Evolutionary conservation across 805 yeast species (phyloP).

Genomic region (Ogataea philodendri): DNA sequence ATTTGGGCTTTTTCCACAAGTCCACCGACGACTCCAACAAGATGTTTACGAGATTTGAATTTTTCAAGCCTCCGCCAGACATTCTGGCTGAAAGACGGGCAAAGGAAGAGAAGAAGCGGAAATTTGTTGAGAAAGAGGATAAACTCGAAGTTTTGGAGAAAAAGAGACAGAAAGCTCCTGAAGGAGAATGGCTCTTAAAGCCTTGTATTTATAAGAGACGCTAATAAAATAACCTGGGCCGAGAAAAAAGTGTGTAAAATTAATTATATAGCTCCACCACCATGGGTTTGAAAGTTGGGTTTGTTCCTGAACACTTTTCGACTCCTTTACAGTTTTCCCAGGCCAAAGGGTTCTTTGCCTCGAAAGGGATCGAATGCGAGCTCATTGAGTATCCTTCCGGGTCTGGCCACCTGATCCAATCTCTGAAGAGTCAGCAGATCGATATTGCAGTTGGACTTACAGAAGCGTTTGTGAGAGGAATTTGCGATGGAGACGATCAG

Average conservation of each 20-base stretch:
- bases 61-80: slow-evolving; percentile 79
- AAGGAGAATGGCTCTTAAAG: slow-evolving; percentile 86
- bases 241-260: too few relatives aligned
- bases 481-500: slow-evolving; percentile 60
- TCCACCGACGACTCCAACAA: slow-evolving; percentile 82
- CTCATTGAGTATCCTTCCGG: slow-evolving; percentile 78
- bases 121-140: slow-evolving; percentile 68
- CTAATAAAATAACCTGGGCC: slow-evolving; percentile 27
- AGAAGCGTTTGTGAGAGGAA: slow-evolving; percentile 84
- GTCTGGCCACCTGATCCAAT: slow-evolving; percentile 79
- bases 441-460: slow-evolving; percentile 88
- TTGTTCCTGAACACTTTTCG: slow-evolving; percentile 88
- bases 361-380: slow-evolving; percentile 52
- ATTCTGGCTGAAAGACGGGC: slow-evolving; percentile 61
- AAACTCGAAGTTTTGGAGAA: slow-evolving; percentile 55
- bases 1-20: slow-evolving; percentile 82
- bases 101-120: slow-evolving; percentile 58
- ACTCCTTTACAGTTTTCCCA: slow-evolving; percentile 80
- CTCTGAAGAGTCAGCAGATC: slow-evolving; percentile 59
- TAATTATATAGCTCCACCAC: too few relatives aligned
- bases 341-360: slow-evolving; percentile 52
- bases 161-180: slow-evolving; percentile 56
- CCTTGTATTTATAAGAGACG: slow-evolving; percentile 96
- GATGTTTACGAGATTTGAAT: slow-evolving; percentile 94
- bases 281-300: slow-evolving; percentile 58